Evolutionary conservation across 2,329 filamentous ascomycete species (phyloP).

Genomic region (Colletotrichum cereale): DNA sequence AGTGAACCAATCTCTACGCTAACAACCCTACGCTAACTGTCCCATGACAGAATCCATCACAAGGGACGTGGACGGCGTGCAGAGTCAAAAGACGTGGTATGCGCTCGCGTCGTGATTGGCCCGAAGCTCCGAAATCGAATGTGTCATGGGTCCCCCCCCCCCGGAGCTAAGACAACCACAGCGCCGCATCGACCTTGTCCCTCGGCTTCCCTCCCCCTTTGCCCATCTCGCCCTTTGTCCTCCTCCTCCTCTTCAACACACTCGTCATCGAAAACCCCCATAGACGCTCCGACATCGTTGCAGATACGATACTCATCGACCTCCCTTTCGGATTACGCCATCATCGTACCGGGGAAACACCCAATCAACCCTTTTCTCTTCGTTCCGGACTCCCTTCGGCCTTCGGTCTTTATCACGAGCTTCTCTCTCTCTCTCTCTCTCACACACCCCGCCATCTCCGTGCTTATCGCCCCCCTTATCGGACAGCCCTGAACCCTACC

Average conservation of each 20-base stretch:
- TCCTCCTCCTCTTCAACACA: background rate
- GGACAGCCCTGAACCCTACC: conserved; percentile 37
- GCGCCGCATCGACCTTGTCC: conserved; percentile 19
- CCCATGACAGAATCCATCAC: too few relatives aligned
- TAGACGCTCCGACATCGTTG: background rate
- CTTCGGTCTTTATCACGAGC: conserved; percentile 19
- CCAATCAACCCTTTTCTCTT: too few relatives aligned
- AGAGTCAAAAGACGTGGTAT: conserved; percentile 31
- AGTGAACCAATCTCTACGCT: too few relatives aligned
- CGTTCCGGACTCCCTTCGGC: background rate
- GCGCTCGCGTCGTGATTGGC: conserved; percentile 37
- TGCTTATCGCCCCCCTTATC: conserved; percentile 33
- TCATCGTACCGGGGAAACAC: background rate
- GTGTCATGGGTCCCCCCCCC: conserved; percentile 26
- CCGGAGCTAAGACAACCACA: conserved; percentile 35
- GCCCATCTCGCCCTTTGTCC: conserved; percentile 1
- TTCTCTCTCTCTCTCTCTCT: background rate
- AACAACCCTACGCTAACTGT: too few relatives aligned
- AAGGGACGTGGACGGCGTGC: too few relatives aligned
- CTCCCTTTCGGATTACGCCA: background rate
- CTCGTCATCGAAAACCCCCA: background rate
- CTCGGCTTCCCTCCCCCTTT: background rate
- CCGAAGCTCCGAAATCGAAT: conserved; percentile 24
- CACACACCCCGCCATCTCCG: conserved; percentile 26
- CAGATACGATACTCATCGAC: background rate